Base-by-base conservation (phyloP, 2,329 filamentous ascomycete genomes). In the Clonostachys byssicola region DNA sequence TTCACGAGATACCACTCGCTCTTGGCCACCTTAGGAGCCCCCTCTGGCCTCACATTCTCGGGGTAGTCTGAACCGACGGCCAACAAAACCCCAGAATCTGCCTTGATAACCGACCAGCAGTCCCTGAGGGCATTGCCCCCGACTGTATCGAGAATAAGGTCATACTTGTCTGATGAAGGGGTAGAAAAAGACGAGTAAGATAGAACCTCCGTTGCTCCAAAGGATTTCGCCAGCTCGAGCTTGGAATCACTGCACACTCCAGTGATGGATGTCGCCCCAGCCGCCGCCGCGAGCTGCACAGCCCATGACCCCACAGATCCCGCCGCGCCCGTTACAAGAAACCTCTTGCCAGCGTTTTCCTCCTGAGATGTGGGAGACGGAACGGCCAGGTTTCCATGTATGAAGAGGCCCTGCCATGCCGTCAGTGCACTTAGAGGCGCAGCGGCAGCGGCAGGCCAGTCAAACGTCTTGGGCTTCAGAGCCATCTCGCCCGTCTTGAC, bases 361-460 rank as follows among this genome's bases (percentile, higher is more conserved):
- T 42, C 23, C 20, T 16, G n/a, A 4, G 18, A 16, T 7, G 30
- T n/a, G 12, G 30, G 4, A 30, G 23, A 30, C 9, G 23, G 23
- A 30, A 30, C 4, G 9, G 23, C 16, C 34, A 70, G 50, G 8
- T 42, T 51, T 1, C 64, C 64, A 17, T 67, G 61, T 9, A 54
- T 47, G 47, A 72, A 74, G 18, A 72, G 49, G 8, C 57, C 60
- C 52, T 72, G 69, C 48, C 61, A 68, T 5, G 68, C 69, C 1
- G 69, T 72, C 33, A 71, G 51, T 12, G 69, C 65, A 46, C 64
- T 68, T 18, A 72, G 55, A 4, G 69, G 69, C 34, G 63, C 59
- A 4, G 66, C 63, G 1, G 68, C 64, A 0, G 68, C 64, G 20
- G 68, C 58, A 5, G 56, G 56, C 58, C 63, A 66, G 34, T 45